Percentiles rank a stretch among this genome's conserved stretches.
These are phyloP conservation scores for Staphylotrichum longicolle DNA, from an alignment of 495 filamentous ascomycete species.

Conservation along the genomic window DNA sequence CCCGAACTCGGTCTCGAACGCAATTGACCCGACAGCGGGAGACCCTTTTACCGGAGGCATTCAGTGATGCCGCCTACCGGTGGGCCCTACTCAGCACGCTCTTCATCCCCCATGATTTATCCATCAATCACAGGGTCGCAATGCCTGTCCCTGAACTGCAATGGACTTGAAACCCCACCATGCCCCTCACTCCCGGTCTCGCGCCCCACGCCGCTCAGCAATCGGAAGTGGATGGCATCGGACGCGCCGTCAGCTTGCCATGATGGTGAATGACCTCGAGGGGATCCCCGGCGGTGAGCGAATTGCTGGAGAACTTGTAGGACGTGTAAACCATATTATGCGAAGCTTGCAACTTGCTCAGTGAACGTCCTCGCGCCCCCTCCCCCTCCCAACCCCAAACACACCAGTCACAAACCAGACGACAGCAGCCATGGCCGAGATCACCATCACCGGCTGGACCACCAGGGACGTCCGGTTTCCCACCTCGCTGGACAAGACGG, in stretches of 20 bases:
- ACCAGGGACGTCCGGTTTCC: slow-evolving; percentile 91
- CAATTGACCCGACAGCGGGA: neutral
- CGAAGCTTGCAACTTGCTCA: neutral
- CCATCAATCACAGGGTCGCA: slow-evolving; percentile 37
- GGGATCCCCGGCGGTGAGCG: neutral
- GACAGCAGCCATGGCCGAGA: slow-evolving; percentile 47
- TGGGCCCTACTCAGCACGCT: neutral
- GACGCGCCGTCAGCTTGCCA: neutral
- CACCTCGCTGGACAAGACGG: slow-evolving; percentile 90
- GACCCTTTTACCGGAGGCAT: neutral
- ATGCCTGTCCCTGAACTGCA: neutral
- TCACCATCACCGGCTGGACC: slow-evolving; percentile 77
- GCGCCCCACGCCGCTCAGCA: slow-evolving; percentile 6
- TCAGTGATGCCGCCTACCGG: neutral
- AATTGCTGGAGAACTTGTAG: slow-evolving; percentile 2
- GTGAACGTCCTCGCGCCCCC: neutral
- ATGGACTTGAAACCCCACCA: slow-evolving; percentile 21
- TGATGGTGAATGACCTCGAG: neutral
- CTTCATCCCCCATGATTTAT: slow-evolving; percentile 27
- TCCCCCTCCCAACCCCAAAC: neutral
- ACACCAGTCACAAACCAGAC: neutral
- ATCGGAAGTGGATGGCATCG: neutral
- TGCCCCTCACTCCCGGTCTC: slow-evolving; percentile 23
- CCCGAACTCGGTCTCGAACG: neutral
- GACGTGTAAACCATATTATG: no score